Conservation (phyloP, 2,329 filamentous ascomycete genomes). For the Nigrograna mackinnonii region DNA sequence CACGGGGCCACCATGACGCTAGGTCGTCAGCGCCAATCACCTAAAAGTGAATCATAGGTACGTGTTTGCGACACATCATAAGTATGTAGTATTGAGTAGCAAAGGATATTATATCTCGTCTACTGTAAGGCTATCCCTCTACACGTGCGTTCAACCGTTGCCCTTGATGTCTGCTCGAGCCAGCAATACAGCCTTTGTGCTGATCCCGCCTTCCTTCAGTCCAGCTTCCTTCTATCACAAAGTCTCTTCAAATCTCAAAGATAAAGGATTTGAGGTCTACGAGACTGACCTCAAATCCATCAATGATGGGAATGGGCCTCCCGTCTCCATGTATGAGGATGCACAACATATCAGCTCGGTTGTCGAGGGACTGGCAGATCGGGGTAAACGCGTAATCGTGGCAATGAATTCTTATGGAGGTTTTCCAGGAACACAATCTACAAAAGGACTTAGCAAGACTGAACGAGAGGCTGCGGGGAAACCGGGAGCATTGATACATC, state of each 20-base stretch:
- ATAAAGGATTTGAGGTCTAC: conserved; percentile 7
- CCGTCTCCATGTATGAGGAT: not conserved
- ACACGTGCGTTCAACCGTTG: too few relatives aligned
- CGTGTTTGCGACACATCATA: too few relatives aligned
- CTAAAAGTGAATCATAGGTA: too few relatives aligned
- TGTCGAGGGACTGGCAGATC: not conserved
- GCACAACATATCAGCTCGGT: not conserved
- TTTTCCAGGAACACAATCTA: not conserved
- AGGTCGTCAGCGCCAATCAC: too few relatives aligned
- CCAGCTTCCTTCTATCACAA: conserved; percentile 9
- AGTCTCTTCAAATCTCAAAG: conserved; percentile 6
- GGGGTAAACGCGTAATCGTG: not conserved
- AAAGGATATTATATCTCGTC: too few relatives aligned
- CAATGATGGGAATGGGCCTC: too few relatives aligned
- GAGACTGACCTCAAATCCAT: too few relatives aligned
- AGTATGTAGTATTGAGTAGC: too few relatives aligned
- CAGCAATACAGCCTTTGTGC: conserved; percentile 14
- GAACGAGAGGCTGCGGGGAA: not conserved
- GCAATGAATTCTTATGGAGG: not conserved
- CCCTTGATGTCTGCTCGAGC: too few relatives aligned
- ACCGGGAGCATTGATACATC: not conserved
- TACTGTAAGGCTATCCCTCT: too few relatives aligned
- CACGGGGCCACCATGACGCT: too few relatives aligned
- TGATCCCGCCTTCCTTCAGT: conserved; percentile 14
- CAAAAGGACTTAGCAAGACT: not conserved